Base-by-base conservation (phyloP, 345 rosid genomes). In the Lepidium sativum region DNA sequence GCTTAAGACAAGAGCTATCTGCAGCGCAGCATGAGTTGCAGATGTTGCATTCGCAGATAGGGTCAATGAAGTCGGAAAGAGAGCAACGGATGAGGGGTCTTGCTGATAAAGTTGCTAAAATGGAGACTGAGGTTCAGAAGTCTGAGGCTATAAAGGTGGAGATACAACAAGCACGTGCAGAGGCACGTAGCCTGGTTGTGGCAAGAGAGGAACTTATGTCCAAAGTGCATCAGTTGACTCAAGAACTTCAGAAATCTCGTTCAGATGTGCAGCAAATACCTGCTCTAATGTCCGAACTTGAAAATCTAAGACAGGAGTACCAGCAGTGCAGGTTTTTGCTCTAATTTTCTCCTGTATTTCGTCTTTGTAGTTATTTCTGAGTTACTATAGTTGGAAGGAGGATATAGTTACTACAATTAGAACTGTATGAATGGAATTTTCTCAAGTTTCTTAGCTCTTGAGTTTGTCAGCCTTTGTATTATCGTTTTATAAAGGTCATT, bases 11-110 rank as follows among this genome's bases (percentile, higher is more conserved):
- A 50, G 99, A 86, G 60, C 84, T 90, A 71, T 95, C 87, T 38
- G 86, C 89, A 5, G 89, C 99, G 0, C 96, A 94, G 71, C 99
- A 88, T 60, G 99, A 94, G 63, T 73, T 90, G 81, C 96, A 88
- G 80, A 81, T 86, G 45, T 69, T 88, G 75, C 96, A 86, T 39
- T 75, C 78, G 27, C 92, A 90, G 40, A 80, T 90, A 27, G 95
- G 87, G 57, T 73, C 80, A 3, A 71, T 85, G 44, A 90, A 77
- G 80, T 73, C 91, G 3, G 95, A 90, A 54, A 85, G 97, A 76
- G 96, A 94, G 72, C 89, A 84, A 31, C 84, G 82, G 54, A 82
- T 76, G 89, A 82, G 81, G 70, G 81, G 76, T 45, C 82, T 94
- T 20, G 45, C 74, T 8, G 97, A 85, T 25, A 90, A 83, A 75